phyloP scores from a whole-genome alignment of 805 yeast genomes.

The Pichia pseudocactophila region DNA sequence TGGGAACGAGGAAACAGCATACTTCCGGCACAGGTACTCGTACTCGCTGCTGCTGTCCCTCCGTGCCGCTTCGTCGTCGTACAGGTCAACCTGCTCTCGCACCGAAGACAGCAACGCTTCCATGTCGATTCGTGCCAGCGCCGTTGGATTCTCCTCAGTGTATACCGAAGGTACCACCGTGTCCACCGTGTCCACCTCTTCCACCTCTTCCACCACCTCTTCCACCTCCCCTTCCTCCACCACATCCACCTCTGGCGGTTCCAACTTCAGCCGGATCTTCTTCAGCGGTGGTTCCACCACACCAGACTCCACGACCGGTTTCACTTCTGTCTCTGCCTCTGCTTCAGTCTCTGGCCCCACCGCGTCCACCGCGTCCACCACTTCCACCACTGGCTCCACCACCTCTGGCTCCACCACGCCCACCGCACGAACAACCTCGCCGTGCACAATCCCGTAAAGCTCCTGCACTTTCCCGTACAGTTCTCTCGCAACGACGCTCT shows the following conservation, averaged over 20 bases:
- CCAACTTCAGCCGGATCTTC: neutral
- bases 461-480: too few relatives aligned
- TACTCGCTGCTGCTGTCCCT: constrained; percentile 45
- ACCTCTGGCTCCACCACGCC: neutral
- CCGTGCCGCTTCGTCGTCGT: constrained; percentile 44
- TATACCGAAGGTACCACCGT: constrained; percentile 38
- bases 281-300: neutral
- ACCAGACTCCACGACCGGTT: neutral
- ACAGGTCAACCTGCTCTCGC: constrained; percentile 16
- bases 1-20: constrained; percentile 89
- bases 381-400: neutral
- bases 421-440: too few relatives aligned
- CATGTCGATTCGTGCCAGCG: constrained; percentile 15
- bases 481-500: too few relatives aligned
- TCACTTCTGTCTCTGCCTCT: too few relatives aligned
- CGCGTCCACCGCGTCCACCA: neutral
- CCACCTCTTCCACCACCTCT: too few relatives aligned
- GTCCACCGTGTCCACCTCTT: too few relatives aligned
- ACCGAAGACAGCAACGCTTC: constrained; percentile 17
- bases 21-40: constrained; percentile 65
- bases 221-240: neutral
- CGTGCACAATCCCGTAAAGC: too few relatives aligned
- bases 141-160: constrained; percentile 2
- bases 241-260: constrained; percentile 9
- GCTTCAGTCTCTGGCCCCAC: neutral